A percentile compares a stretch with the other conserved stretches of the same genome.
These are phyloP conservation scores for Saccharomycopsis babjevae DNA, from an alignment of 805 yeast species.

Conservation along the genomic window DNA sequence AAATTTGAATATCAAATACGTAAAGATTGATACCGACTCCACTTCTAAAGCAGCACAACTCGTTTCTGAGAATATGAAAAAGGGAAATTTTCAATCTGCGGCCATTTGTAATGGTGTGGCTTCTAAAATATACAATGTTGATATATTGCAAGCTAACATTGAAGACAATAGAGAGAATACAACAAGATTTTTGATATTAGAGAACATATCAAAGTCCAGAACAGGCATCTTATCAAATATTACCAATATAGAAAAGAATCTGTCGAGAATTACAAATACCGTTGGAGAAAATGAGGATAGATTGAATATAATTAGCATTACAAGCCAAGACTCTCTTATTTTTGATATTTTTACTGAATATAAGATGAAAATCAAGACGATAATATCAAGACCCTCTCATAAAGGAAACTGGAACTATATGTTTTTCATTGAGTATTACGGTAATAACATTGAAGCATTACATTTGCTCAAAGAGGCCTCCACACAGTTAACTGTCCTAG, in stretches of 20 bases:
- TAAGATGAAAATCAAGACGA: constrained; percentile 55
- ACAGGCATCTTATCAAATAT: constrained; percentile 15
- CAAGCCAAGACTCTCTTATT: constrained; percentile 17
- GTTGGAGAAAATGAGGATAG: background rate
- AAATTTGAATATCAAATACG: constrained; percentile 28
- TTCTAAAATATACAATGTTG: constrained; percentile 46
- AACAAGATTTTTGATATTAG: constrained; percentile 72
- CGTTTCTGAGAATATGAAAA: constrained; percentile 31
- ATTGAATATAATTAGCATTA: background rate
- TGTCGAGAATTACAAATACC: background rate
- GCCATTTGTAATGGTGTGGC: constrained; percentile 72
- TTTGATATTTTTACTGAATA: constrained; percentile 43
- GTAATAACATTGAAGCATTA: constrained; percentile 29
- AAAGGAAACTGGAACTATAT: constrained; percentile 68
- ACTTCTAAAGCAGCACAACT: constrained; percentile 79
- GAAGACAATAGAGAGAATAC: constrained; percentile 73
- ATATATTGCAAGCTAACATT: constrained; percentile 43
- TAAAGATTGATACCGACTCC: constrained; percentile 57
- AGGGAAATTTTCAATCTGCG: constrained; percentile 34
- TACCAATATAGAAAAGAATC: background rate
- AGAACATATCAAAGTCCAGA: constrained; percentile 25
- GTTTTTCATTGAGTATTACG: constrained; percentile 66
- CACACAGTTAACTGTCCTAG: constrained; percentile 18
- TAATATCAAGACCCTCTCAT: constrained; percentile 69
- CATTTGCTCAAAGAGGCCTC: constrained; percentile 36